Base-by-base conservation (phyloP, 371 early-diverging fungal species). In the Actinomortierella ambigua region DNA sequence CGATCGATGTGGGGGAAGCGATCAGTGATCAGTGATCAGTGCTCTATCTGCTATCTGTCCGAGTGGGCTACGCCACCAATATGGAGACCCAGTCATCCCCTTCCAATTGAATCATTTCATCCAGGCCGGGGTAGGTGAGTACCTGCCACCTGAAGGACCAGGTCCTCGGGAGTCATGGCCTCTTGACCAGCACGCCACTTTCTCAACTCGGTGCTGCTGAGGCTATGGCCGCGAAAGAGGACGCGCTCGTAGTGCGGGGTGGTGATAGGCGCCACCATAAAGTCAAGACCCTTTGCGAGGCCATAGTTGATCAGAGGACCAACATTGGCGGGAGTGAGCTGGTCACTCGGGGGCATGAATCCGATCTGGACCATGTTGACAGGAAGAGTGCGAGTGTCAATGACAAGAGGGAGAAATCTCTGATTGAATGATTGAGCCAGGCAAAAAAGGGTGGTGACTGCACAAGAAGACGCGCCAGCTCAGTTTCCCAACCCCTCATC, bases 191-290 rank as follows among this genome's bases (percentile, higher is more conserved):
- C 73, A 53, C 73, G 62, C 73, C 73, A 73, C 3, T 50, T 40
- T 7, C 23, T 42, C 61, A 73, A 20, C 18, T 28, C 59, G 23
- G 59, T 52, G 29, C 57, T 63, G 49, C 59, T 57, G 14, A 57
- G 54, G 1, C 47, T 54, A 1, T 55, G 59, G 20, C 40, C 60
- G 42, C 77, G 76, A 51, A 75, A 76, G 22, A 85, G 68, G 20
- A 86, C 84, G 23, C 85, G 82, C 27, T 68, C 63, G 57, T 82
- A 86, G 22, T 57, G 63, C 4, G 85, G 80, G 43, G 81, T 76
- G 14, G 84, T 79, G 40, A 89, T 81, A 22, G 89, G 89, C 27
- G 82, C 78, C 14, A 82, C 79, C 9, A 87, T 63, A 66, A 86
- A 89, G 53, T 89, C 88, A 55, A 85, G 82, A 14, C 82, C 82